These are phyloP conservation scores for Candida pseudofarinosa DNA, from an alignment of 805 yeast species.

Conservation along the genomic window DNA sequence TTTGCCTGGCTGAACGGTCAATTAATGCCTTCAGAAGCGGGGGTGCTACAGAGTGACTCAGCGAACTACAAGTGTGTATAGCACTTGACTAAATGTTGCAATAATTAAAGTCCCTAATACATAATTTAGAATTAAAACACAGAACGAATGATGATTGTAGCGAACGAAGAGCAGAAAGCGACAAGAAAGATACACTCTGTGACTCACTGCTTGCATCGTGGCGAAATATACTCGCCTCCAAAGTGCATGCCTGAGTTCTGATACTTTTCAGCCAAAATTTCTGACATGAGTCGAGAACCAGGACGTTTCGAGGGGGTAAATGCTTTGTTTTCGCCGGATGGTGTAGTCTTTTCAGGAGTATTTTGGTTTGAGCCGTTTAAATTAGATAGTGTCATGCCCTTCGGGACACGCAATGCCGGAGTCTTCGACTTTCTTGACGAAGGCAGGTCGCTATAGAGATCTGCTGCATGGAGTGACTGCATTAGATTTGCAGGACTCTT, in stretches of 20 bases:
- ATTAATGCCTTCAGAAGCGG: no score
- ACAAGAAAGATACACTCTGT: no score
- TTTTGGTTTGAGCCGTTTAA: not conserved
- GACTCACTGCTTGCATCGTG: not conserved
- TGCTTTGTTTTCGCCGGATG: not conserved
- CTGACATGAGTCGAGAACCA: conserved; percentile 1
- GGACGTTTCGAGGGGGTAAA: not conserved
- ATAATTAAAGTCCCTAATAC: no score
- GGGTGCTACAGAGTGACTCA: no score
- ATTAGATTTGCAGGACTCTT: not conserved
- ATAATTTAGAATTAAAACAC: no score
- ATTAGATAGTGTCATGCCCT: not conserved
- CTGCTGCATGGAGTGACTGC: not conserved
- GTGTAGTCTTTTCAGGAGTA: not conserved
- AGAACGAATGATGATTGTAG: no score
- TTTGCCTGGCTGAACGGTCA: no score
- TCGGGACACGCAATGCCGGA: not conserved
- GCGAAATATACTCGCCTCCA: not conserved
- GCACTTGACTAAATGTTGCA: no score
- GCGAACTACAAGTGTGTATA: no score
- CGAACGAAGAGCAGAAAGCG: no score
- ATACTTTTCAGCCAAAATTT: conserved; percentile 2
- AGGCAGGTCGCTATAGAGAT: not conserved
- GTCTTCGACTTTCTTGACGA: not conserved
- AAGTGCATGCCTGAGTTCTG: not conserved